Evolutionary conservation across 2,329 filamentous ascomycete species (phyloP), one percentile per base, ranked within the genome.

Genomic region (Aspergillus glaucus): DNA sequence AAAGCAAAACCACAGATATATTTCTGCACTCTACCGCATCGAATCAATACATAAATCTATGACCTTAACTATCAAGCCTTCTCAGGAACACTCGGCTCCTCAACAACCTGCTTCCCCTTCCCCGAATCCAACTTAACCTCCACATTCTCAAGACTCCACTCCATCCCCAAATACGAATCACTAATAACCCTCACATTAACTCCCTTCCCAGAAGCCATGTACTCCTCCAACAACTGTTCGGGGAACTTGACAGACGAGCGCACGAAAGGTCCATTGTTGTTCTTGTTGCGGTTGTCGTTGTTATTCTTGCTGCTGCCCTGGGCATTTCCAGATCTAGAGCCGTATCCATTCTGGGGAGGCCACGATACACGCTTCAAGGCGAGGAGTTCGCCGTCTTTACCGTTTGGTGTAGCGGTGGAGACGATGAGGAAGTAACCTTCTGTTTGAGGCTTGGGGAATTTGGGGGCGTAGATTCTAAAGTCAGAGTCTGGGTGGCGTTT

Each of bases 351-450:
- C 19, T 15, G 37, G 15, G 71, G 62, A 2, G 73, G 71, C 91
- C 93, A 97, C 1, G 84, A 85, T 0, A 93, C 80, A 26, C 93
- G 78, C 77, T 95, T 97, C 54, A 98, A 75, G 2, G 87, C 92
- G 3, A 95, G 69, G 36, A 97, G 78, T 57, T 96, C 88, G 50
- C 92, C 88, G 6, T 72, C 79, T 0, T 73, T 74, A 2, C 79
- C 60, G 44, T 63, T 61, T 0, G 62, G 45, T 4, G 56, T 55
- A 34, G 62, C 54, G 30, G 56, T 59, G 6, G 83, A 85, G 0
- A 95, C 78, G 19, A 97, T 64, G 12, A 93, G 81, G 67, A 98
- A 97, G 80, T 85, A 97, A 0, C 91, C 91, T 63, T 98, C 93
- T 0, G 84, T 93, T 69, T 98, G 93, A 14, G 90, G 84, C 70